These are phyloP conservation scores for Ophiostoma sp. DNA, from an alignment of 2,329 filamentous ascomycete species.

Conservation along the genomic window DNA sequence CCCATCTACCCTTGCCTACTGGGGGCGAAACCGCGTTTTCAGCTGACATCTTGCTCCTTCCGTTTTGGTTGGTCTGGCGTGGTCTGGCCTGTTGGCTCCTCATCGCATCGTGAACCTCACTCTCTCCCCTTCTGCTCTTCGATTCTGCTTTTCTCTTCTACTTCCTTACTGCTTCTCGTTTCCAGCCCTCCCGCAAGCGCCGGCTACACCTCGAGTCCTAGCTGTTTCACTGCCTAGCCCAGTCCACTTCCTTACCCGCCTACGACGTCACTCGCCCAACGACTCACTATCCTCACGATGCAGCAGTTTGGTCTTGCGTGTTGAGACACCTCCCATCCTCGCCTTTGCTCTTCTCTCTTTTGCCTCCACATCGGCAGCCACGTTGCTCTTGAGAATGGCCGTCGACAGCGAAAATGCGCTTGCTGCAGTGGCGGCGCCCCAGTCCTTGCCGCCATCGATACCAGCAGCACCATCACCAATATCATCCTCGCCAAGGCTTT, in stretches of 20 bases:
- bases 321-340: not conserved
- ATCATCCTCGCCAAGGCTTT: not conserved
- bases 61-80: not conserved
- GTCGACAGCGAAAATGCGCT: not conserved
- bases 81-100: slow-evolving; percentile 4
- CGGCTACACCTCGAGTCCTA: not conserved
- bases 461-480: not conserved
- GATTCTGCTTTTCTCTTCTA: not conserved
- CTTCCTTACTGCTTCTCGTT: not conserved
- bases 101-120: slow-evolving; percentile 12
- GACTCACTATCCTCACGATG: not conserved
- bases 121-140: not conserved
- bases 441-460: not conserved
- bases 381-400: not conserved
- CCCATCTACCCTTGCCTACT: slow-evolving; percentile 5
- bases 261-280: slow-evolving; percentile 6
- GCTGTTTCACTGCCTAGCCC: not conserved
- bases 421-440: not conserved
- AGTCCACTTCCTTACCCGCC: slow-evolving; percentile 5
- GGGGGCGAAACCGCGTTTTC: slow-evolving; percentile 18
- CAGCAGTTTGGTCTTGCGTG: not conserved
- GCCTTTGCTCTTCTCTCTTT: not conserved
- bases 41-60: slow-evolving; percentile 14
- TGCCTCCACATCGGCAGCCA: not conserved
- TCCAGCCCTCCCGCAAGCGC: slow-evolving; percentile 7